Base-by-base conservation (phyloP, 2,329 filamentous ascomycete genomes). In the Pseudonectria buxi region DNA sequence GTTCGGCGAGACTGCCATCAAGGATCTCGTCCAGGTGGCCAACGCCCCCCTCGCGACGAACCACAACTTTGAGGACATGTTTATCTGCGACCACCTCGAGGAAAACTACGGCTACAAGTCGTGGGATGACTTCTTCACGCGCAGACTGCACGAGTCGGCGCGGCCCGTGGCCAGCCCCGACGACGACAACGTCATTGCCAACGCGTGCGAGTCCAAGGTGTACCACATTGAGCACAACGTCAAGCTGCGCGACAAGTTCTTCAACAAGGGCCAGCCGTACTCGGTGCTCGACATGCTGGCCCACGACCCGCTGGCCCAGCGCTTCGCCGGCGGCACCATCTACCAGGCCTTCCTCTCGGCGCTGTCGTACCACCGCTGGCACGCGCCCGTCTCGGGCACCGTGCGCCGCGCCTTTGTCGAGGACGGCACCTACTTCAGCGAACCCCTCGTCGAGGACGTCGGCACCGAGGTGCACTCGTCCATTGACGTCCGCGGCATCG, bases 91-190 rank as follows among this genome's bases (percentile, higher is more conserved):
- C 28, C 68, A 76, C 0, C 57, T 52, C 0, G 63, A 65, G 5
- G 58, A 71, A 44, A 54, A 78, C 50, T 68, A 74, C 43, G 80
- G 81, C 13, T 85, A 66, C 62, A 72, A 66, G 37, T 82, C 76
- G 0, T 85, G 81, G 81, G 81, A 86, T 39, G 64, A 76, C 49
- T 86, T 84, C 61, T 85, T 86, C 60, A 82, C 76, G 0, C 70
- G 81, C 6, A 37, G 63, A 5, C 68, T 83, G 36, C 65, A 59
- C 7, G 66, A 73, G 14, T 39, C 59, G 0, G 66, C 74, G 2
- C 71, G 81, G 0, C 81, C 80, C 0, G 63, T 84, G 2, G 74
- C 72, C 1, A 62, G 56, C 0, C 73, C 75, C 0, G 65, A 76
- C 0, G 69, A 84, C 39, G 56, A 69, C 46, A 49, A 43, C 10